Percentiles rank a stretch among this genome's conserved stretches.
These are phyloP conservation scores for Odontarrhena argentea DNA, from an alignment of 345 rosid genomes.

Conservation along the genomic window DNA sequence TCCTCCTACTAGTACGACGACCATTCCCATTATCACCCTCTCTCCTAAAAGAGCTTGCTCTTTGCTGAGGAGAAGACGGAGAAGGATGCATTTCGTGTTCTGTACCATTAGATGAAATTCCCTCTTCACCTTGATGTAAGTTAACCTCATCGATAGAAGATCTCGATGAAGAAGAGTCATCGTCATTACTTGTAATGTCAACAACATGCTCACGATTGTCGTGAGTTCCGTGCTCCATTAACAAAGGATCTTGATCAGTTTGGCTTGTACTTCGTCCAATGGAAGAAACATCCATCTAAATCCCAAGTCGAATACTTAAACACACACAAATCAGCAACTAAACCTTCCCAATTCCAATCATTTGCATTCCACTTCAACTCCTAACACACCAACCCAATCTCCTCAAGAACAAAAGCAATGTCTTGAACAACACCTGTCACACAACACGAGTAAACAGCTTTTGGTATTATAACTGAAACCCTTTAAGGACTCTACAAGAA, in stretches of 20 bases:
- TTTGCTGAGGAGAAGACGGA: conserved; percentile 43
- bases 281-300: conserved; percentile 64
- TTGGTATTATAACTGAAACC: no score
- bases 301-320: conserved; percentile 40
- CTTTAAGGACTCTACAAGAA: no score
- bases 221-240: conserved; percentile 59
- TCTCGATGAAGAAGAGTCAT: conserved; percentile 53
- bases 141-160: conserved; percentile 47
- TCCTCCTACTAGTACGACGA: conserved; percentile 48
- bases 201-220: conserved; percentile 56
- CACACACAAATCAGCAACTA: conserved; percentile 35
- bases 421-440: conserved; percentile 17
- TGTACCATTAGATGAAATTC: conserved; percentile 37
- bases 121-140: conserved; percentile 41
- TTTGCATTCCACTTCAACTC: conserved; percentile 6
- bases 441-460: background rate
- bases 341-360: conserved; percentile 11
- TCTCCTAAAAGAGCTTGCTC: conserved; percentile 54
- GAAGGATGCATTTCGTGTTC: conserved; percentile 33
- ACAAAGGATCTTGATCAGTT: conserved; percentile 59
- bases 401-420: conserved; percentile 8
- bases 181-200: conserved; percentile 50
- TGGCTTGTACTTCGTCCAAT: conserved; percentile 44
- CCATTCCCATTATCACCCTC: conserved; percentile 48
- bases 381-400: conserved; percentile 3